These are phyloP conservation scores for Podochytrium sp. DNA, from an alignment of 192 early-diverging fungal genomes.

Conservation along the genomic window DNA sequence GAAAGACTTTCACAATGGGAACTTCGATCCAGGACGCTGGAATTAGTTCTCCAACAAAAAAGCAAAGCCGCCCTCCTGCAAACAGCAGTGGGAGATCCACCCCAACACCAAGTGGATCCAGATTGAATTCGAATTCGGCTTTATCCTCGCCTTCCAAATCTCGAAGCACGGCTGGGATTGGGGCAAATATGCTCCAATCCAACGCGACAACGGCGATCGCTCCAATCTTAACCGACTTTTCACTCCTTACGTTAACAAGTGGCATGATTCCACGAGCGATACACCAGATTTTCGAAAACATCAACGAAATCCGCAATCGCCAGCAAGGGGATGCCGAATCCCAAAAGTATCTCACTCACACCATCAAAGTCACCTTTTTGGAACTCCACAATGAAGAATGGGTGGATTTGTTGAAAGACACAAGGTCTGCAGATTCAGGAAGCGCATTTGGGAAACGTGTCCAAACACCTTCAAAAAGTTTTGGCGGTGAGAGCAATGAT, in stretches of 20 bases:
- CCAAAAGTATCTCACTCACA: not conserved
- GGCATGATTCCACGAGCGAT: slow-evolving; percentile 39
- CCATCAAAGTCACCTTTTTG: slow-evolving; percentile 80
- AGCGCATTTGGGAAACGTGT: not conserved
- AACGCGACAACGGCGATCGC: not conserved
- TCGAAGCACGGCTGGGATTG: too few species aligned
- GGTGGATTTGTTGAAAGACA: slow-evolving; percentile 77
- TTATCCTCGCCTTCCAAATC: not conserved
- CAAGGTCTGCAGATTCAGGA: not conserved
- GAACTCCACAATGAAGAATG: slow-evolving; percentile 98
- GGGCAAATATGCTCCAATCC: too few species aligned
- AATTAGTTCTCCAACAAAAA: not conserved
- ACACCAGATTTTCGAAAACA: slow-evolving; percentile 20
- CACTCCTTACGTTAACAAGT: not conserved
- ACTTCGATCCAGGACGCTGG: slow-evolving; percentile 51
- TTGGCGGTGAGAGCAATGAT: too few species aligned
- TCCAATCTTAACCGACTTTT: not conserved
- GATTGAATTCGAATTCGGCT: not conserved
- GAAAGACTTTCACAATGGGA: slow-evolving; percentile 97
- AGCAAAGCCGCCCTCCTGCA: not conserved
- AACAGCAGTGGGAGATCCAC: not conserved
- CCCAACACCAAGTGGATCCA: not conserved
- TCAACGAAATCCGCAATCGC: not conserved
- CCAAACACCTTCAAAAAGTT: not conserved
- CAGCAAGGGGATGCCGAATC: not conserved